Evolutionary conservation across 768 basidiomycete species (phyloP), one percentile per base, ranked within the genome.

Genomic region (Candolleomyces aberdarensis): DNA sequence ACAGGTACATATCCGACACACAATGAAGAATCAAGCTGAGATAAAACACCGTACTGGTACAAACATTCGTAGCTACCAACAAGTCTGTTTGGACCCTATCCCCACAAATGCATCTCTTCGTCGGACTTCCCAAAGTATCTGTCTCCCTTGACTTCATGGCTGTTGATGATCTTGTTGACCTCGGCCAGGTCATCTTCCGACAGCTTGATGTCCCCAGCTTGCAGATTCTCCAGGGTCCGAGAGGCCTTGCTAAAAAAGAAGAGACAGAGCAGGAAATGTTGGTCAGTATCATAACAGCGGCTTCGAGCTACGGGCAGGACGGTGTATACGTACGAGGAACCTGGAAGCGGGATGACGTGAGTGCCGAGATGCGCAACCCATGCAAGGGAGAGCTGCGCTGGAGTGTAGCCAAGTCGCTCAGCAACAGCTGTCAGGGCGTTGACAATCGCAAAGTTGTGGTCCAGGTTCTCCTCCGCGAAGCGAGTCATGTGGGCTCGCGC

Each of bases 331-430:
- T 63, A 78, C 78, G 77, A 76, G 7, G 78, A 79, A 20, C 84
- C 84, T 6, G 82, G 82, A 40, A 84, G 75, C 3, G 84, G 82
- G 55, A 85, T 78, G 47, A 82, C 76, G 64, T 80, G 75, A 0
- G 66, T 20, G 3, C 80, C 77, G 3, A 76, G 70, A 0, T 76
- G 68, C 15, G 64, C 51, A 0, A 82, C 78, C 81, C 81, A 82
- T 9, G 74, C 79, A n/a, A 81, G 72, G 61, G 66, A 70, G 19
- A 81, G 71, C 59, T 81, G 81, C 1, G 72, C 77, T 5, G 78
- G 69, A 3, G 79, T 77, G 40, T 83, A 66, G 0, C 74, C 71
- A 65, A 79, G 81, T 66, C 71, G 74, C 58, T 74, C 59, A 0
- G 81, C 81, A 11, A 85, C 64, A 22, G 64, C 26, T 3, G 26